Evolutionary conservation across 116 monocot species (phyloP).

Genomic region (Cymodocea nodosa): DNA sequence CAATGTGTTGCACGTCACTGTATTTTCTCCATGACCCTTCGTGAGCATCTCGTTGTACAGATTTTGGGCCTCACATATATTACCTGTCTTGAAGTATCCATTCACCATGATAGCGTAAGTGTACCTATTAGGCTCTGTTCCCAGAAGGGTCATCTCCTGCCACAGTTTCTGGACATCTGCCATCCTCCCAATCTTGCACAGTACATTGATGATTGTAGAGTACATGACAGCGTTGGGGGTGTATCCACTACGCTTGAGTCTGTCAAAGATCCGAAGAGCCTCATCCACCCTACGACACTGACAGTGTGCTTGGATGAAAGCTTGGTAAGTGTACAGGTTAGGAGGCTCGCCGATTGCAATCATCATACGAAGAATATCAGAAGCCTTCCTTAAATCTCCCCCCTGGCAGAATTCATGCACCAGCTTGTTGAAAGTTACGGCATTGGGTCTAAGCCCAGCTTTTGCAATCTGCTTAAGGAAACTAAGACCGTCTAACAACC

Average conservation of each 20-base stretch:
- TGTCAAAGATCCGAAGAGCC: slow-evolving; percentile 35
- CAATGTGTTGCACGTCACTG: slow-evolving; percentile 46
- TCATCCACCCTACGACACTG: slow-evolving; percentile 19
- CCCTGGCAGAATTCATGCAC: slow-evolving; percentile 19
- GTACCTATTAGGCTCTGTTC: slow-evolving; percentile 29
- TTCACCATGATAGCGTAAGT: slow-evolving; percentile 35
- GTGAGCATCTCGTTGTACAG: slow-evolving; percentile 45
- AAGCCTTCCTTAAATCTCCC: slow-evolving; percentile 31
- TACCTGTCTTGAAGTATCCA: slow-evolving; percentile 38
- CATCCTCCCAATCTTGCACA: slow-evolving; percentile 31
- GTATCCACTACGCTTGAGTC: slow-evolving; percentile 43
- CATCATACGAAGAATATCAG: slow-evolving; percentile 60
- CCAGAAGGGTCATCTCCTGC: slow-evolving; percentile 41
- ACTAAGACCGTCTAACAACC: slow-evolving; percentile 20
- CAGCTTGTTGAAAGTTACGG: slow-evolving; percentile 18
- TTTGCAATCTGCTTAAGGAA: slow-evolving; percentile 23
- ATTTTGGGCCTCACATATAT: slow-evolving; percentile 21
- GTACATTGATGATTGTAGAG: slow-evolving; percentile 42
- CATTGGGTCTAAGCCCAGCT: slow-evolving; percentile 22
- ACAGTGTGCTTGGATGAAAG: slow-evolving; percentile 39
- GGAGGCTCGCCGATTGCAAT: slow-evolving; percentile 37
- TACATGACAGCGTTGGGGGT: slow-evolving; percentile 25
- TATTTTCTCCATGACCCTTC: slow-evolving; percentile 25
- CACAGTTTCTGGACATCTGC: slow-evolving; percentile 30
- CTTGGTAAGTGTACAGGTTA: slow-evolving; percentile 38